Conservation (phyloP, 2,329 filamentous ascomycete genomes). For the Colletotrichum viniferum region DNA sequence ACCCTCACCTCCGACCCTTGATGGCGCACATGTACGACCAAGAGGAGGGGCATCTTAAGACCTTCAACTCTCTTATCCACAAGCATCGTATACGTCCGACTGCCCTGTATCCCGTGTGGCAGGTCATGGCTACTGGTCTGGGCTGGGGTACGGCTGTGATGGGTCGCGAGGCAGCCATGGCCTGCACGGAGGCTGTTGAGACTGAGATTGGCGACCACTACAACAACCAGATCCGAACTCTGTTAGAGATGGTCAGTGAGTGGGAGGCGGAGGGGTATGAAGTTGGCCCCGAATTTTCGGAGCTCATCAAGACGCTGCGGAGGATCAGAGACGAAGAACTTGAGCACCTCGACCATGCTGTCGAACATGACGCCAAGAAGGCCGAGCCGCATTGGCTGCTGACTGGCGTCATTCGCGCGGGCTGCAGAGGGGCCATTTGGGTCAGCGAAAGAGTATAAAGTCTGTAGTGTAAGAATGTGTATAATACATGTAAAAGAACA, state of each 20-base stretch:
- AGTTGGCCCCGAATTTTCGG: conserved; percentile 76
- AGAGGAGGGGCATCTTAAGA: conserved; percentile 84
- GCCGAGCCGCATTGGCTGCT: conserved; percentile 89
- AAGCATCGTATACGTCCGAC: conserved; percentile 92
- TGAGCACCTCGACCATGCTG: conserved; percentile 94
- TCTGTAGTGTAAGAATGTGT: conserved; percentile 19
- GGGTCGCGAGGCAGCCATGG: conserved; percentile 95
- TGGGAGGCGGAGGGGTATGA: conserved; percentile 81
- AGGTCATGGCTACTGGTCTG: conserved; percentile 75
- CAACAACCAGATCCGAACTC: conserved; percentile 83
- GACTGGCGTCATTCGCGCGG: conserved; percentile 85
- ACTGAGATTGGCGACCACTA: conserved; percentile 98
- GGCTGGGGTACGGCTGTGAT: conserved; percentile 90
- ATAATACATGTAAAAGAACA: conserved; percentile 22
- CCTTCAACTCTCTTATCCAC: conserved; percentile 83
- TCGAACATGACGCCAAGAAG: conserved; percentile 90
- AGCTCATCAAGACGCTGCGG: conserved; percentile 75
- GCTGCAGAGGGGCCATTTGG: conserved; percentile 92
- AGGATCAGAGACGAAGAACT: conserved; percentile 93
- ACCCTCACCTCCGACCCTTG: conserved; percentile 86
- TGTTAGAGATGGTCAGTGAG: conserved; percentile 80
- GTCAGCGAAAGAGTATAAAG: conserved; percentile 74
- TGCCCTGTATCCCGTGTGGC: conserved; percentile 91
- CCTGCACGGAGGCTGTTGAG: conserved; percentile 97
- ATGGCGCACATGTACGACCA: conserved; percentile 99